Base-by-base conservation (phyloP, 2,329 filamentous ascomycete genomes). In the Cladobotryum protrusum region DNA sequence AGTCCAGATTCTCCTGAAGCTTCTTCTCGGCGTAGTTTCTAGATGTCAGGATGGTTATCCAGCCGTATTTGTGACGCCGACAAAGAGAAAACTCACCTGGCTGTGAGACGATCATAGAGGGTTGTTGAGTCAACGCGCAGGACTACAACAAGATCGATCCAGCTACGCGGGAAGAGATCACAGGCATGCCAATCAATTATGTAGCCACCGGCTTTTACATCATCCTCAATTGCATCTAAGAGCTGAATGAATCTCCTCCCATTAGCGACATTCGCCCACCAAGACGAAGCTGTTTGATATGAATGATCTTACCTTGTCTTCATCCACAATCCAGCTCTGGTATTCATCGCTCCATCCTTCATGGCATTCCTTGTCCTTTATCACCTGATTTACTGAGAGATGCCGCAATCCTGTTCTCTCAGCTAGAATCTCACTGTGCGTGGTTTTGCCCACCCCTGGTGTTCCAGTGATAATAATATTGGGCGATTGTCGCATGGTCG, bases 161-260 rank as follows among this genome's bases (percentile, higher is more conserved):
- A 95, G 63, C 86, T 86, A 65, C 87, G 84, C 2, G 93, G 93
- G 63, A 97, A 97, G 18, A 97, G 72, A 62, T 97, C 93, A 72
- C 92, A 97, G 2, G 91, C 92, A 70, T 99, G 93, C 92, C 93
- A 99, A 72, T 99, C 93, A 63, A 99, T 87, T 59, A 99, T 83
- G 67, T 83, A 88, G 17, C 93, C 93, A 50, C 92, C 92, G 17
- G 79, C 71, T 55, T 84, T 79, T 36, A 88, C 78, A 54, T 93
- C 85, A 50, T 87, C 80, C 71, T 97, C 93, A 50, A 99, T 86
- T 43, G 87, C 82, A 65, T 99, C 93, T 18, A 99, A 78, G 32
- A 99, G 73, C 84, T 90, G 59, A 33, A 14, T 43, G 3, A 18
- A 40, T 41, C 13, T 7, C 11, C 17, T 37, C 11, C 17, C 35